Percentiles rank a stretch among this genome's conserved stretches.
Evolutionary conservation across 2,329 filamentous ascomycete species (phyloP).

Genomic region (Fonsecaea pugnacius): DNA sequence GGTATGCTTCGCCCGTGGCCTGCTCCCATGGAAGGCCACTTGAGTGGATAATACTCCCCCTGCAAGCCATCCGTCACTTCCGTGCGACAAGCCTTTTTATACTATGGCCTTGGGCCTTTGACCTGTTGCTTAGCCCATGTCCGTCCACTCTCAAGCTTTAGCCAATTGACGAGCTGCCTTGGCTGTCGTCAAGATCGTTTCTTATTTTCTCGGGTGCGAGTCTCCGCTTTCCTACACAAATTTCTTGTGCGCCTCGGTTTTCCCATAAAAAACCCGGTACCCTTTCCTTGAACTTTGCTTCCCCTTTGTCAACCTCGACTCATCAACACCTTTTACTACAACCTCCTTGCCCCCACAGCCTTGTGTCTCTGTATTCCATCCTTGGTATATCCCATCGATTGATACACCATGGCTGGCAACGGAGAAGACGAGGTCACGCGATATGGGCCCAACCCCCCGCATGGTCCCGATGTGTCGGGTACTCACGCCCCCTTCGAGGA

Average conservation of each 20-base stretch:
- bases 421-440: constrained; percentile 22
- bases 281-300: neutral
- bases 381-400: constrained; percentile 2
- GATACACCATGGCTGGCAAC: constrained; percentile 26
- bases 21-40: constrained; percentile 1
- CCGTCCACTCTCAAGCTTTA: constrained; percentile 8
- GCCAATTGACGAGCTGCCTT: constrained; percentile 20
- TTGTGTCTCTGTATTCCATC: constrained; percentile 2
- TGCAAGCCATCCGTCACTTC: constrained; percentile 23
- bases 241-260: neutral
- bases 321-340: neutral
- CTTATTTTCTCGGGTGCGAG: constrained; percentile 19
- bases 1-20: constrained; percentile 19
- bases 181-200: constrained; percentile 24
- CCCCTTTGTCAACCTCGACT: neutral
- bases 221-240: constrained; percentile 11
- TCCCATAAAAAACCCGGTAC: constrained; percentile 14
- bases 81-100: constrained; percentile 32
- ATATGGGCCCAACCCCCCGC: constrained; percentile 44
- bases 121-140: constrained; percentile 21
- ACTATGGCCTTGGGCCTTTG: constrained; percentile 1
- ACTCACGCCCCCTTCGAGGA: constrained; percentile 50
- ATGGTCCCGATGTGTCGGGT: constrained; percentile 54
- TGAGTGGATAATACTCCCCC: constrained; percentile 6
- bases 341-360: neutral